Conservation (phyloP, 495 filamentous ascomycete genomes). For the Aeminium ludgeri region DNA sequence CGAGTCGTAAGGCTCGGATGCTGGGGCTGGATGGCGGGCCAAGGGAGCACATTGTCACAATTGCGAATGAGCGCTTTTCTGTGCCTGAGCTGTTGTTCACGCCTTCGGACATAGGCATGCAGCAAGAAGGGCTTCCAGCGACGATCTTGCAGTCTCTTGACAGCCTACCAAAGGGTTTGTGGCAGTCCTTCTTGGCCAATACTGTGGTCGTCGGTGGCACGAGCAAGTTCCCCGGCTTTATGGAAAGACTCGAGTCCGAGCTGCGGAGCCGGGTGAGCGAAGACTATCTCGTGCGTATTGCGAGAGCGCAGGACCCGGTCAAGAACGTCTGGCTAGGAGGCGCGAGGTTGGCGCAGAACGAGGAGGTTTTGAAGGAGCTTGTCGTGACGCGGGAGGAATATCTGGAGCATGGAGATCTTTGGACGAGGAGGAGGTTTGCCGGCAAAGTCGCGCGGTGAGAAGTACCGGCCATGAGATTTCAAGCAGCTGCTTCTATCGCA, state of each 20-base stretch:
- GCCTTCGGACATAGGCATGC: conserved; percentile 72
- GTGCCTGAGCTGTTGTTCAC: conserved; percentile 83
- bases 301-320: conserved; percentile 31
- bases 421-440: conserved; percentile 59
- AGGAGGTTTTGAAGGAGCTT: conserved; percentile 39
- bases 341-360: conserved; percentile 53
- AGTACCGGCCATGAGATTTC: too few relatives aligned
- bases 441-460: conserved; percentile 14
- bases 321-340: conserved; percentile 74
- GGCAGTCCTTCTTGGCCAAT: conserved; percentile 49
- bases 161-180: conserved; percentile 56
- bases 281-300: conserved; percentile 10
- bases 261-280: conserved; percentile 5
- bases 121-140: conserved; percentile 66
- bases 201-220: conserved; percentile 83
- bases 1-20: conserved; percentile 35
- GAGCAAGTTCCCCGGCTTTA: conserved; percentile 59
- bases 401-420: conserved; percentile 65
- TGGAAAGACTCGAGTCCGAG: conserved; percentile 43
- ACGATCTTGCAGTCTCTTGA: conserved; percentile 65
- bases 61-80: conserved; percentile 81
- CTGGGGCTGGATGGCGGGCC: conserved; percentile 37
- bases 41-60: conserved; percentile 64
- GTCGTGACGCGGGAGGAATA: conserved; percentile 78
- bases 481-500: too few relatives aligned